Percentiles rank a stretch among this genome's conserved stretches.
These are phyloP conservation scores for Pseudonitzschia multistriata DNA, from an alignment of 108 stramenopile species.

Conservation along the genomic window DNA sequence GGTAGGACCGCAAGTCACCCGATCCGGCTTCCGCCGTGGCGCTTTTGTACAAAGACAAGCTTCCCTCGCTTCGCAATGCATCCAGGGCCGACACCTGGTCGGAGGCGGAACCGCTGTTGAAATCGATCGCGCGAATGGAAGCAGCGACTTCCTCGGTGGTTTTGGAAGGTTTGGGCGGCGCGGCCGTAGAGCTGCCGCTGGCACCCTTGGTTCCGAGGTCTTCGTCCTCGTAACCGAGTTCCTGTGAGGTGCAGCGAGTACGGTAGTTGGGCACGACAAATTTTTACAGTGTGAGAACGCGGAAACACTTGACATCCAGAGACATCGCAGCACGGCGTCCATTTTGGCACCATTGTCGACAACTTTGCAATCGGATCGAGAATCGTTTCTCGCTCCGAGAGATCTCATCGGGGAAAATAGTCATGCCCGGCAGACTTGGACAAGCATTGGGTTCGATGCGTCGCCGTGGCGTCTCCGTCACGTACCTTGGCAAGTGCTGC, in stretches of 20 bases:
- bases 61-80: conserved; percentile 41
- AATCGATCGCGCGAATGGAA: conserved; percentile 41
- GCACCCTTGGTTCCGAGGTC: not conserved
- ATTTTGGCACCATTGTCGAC: too few species aligned
- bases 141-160: conserved; percentile 34
- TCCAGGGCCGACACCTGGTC: conserved; percentile 49
- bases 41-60: conserved; percentile 55
- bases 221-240: conserved; percentile 37
- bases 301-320: too few species aligned
- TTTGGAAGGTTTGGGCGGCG: conserved; percentile 17
- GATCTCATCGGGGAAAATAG: too few species aligned
- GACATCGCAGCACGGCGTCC: too few species aligned
- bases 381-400: too few species aligned
- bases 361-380: too few species aligned
- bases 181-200: conserved; percentile 11
- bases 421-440: conserved; percentile 2
- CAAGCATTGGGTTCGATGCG: not conserved
- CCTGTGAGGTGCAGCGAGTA: conserved; percentile 29
- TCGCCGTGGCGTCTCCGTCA: not conserved
- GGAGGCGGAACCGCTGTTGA: conserved; percentile 32
- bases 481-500: conserved; percentile 57
- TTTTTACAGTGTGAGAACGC: conserved; percentile 4
- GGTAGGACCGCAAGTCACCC: conserved; percentile 51
- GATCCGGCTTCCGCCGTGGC: conserved; percentile 39
- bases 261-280: not conserved